A percentile compares a stretch with the other conserved stretches of the same genome.
Evolutionary conservation across 768 basidiomycete species (phyloP).

Genomic region (Phaeolepiota aurea): DNA sequence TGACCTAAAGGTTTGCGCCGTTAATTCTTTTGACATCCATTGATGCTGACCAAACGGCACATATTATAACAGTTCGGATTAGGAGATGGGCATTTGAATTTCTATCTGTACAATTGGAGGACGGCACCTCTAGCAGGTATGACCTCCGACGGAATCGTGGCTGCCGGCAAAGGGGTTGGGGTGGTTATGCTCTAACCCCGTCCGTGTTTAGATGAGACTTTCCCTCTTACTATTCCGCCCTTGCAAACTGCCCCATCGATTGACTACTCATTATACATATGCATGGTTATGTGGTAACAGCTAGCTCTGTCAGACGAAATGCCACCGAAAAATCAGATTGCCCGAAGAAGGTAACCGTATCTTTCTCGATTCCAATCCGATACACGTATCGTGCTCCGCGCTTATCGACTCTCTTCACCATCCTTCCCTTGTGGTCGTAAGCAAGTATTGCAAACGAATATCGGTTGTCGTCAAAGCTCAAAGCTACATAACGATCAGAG

Average conservation of each 20-base stretch:
- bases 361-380: not conserved
- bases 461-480: constrained; percentile 1
- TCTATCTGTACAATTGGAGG: constrained; percentile 93
- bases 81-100: constrained; percentile 88
- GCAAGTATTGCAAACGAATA: not conserved
- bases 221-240: too few relatives aligned
- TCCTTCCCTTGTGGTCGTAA: not conserved
- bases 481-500: not conserved
- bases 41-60: constrained; percentile 4
- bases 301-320: not conserved
- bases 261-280: too few relatives aligned
- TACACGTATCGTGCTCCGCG: not conserved
- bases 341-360: not conserved
- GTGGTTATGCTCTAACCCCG: constrained; percentile 89
- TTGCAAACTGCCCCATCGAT: too few relatives aligned
- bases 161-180: constrained; percentile 77
- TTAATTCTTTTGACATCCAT: not conserved
- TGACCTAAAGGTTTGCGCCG: constrained; percentile 64
- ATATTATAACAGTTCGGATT: constrained; percentile 66
- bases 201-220: too few relatives aligned
- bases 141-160: constrained; percentile 34
- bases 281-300: too few relatives aligned
- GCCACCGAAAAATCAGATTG: not conserved
- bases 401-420: constrained; percentile 1
- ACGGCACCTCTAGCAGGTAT: constrained; percentile 74